These are phyloP conservation scores for Candida railenensis DNA, from an alignment of 805 yeast genomes.

Conservation along the genomic window DNA sequence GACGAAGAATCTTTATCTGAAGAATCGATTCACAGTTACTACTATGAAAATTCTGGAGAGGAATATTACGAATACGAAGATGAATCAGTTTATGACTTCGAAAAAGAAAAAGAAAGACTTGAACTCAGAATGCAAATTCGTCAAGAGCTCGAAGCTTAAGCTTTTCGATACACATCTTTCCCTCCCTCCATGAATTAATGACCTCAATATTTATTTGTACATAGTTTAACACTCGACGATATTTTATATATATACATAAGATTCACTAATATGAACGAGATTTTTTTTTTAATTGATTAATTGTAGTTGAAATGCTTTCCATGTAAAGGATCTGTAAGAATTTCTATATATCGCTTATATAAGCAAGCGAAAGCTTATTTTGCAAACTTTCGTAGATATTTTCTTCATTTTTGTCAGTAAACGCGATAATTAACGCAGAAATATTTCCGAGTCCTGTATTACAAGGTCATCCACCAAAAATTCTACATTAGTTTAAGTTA, in stretches of 20 bases:
- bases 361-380: no score
- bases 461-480: no score
- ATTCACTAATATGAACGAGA: no score
- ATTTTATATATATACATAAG: no score
- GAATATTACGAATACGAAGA: constrained; percentile 14
- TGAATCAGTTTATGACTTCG: constrained; percentile 15
- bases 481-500: no score
- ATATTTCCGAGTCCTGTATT: no score
- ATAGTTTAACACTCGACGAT: not conserved
- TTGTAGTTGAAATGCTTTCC: no score
- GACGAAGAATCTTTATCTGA: constrained; percentile 19
- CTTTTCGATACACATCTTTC: not conserved
- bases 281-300: not conserved
- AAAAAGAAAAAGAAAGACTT: constrained; percentile 33
- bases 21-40: constrained; percentile 24
- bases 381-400: no score
- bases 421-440: no score
- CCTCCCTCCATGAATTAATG: not conserved
- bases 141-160: constrained; percentile 26
- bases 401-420: no score
- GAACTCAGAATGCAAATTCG: constrained; percentile 39
- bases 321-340: no score
- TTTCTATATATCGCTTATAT: no score
- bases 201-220: constrained; percentile 3
- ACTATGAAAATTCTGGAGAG: constrained; percentile 8